Evolutionary conservation across 768 basidiomycete species (phyloP).

Genomic region (Pholiota microspora): DNA sequence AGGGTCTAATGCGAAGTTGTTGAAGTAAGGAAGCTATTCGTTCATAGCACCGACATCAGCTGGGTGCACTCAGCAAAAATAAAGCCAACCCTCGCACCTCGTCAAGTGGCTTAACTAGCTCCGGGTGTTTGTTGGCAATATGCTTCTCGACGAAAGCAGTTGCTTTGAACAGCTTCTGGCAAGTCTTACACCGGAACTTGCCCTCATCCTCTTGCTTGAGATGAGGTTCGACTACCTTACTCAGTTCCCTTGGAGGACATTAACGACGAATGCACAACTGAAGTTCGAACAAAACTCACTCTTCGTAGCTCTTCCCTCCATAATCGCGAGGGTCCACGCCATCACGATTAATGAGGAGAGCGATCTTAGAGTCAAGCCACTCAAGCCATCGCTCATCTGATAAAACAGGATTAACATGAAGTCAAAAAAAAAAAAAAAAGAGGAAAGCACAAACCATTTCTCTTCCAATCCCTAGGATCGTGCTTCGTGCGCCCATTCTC

Average conservation of each 20-base stretch:
- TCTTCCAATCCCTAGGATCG: slow-evolving; percentile 45
- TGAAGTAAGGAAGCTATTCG: slow-evolving; percentile 80
- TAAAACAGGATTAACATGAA: slow-evolving; percentile 12
- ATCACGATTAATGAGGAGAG: slow-evolving; percentile 73
- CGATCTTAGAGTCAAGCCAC: slow-evolving; percentile 84
- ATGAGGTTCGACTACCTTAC: slow-evolving; percentile 71
- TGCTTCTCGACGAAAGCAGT: slow-evolving; percentile 98
- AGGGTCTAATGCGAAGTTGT: slow-evolving; percentile 95
- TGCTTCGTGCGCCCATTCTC: slow-evolving; percentile 29
- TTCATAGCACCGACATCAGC: slow-evolving; percentile 13
- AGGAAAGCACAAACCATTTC: slow-evolving; percentile 54
- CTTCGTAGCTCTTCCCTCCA: slow-evolving; percentile 86
- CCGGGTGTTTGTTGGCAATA: slow-evolving; percentile 90
- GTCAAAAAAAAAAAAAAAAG: slow-evolving; percentile 11
- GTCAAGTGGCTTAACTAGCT: slow-evolving; percentile 79
- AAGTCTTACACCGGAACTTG: slow-evolving; percentile 95
- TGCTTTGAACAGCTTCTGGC: slow-evolving; percentile 97
- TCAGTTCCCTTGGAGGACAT: slow-evolving; percentile 61
- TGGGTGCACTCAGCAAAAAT: neutral
- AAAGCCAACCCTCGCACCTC: slow-evolving; percentile 52
- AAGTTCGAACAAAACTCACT: slow-evolving; percentile 44
- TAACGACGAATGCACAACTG: neutral
- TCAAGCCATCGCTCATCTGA: slow-evolving; percentile 89
- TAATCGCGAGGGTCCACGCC: slow-evolving; percentile 85
- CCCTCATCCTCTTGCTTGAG: slow-evolving; percentile 97